These are phyloP conservation scores for Fraxinus sp. DNA, from an alignment of 305 asterid species.

Conservation along the genomic window DNA sequence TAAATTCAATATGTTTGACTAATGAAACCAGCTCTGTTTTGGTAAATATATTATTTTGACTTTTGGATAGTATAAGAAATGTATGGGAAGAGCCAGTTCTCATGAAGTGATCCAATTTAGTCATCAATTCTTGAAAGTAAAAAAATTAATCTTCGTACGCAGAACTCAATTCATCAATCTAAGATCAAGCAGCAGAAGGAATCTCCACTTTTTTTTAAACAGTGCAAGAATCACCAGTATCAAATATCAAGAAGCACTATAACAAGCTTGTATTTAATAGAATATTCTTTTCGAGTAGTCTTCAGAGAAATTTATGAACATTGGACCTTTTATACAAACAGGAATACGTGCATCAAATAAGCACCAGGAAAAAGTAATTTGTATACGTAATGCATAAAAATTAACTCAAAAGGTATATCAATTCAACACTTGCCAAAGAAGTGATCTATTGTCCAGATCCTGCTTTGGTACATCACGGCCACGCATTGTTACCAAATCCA, in stretches of 20 bases:
- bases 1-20: constrained; percentile 7
- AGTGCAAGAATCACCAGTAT: background rate
- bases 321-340: constrained; percentile 15
- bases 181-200: constrained; percentile 20
- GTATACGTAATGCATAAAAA: constrained; percentile 13
- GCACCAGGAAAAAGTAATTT: constrained; percentile 12
- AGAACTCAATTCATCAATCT: constrained; percentile 20
- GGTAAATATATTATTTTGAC: constrained; percentile 1
- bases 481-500: constrained; percentile 97
- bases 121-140: constrained; percentile 13
- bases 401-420: constrained; percentile 3
- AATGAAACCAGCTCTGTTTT: constrained; percentile 3
- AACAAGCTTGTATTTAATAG: background rate
- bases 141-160: background rate
- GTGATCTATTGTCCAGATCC: constrained; percentile 94
- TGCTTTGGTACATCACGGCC: constrained; percentile 99
- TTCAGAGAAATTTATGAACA: constrained; percentile 10
- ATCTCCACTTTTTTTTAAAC: constrained; percentile 13
- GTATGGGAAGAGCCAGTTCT: background rate
- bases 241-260: constrained; percentile 5
- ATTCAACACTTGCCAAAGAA: constrained; percentile 68
- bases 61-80: background rate
- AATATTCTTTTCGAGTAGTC: background rate
- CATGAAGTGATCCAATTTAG: constrained; percentile 6
- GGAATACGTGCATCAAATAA: background rate